Percentiles rank a stretch among this genome's conserved stretches.
These are phyloP conservation scores for Magnolia sinica DNA, from an alignment of 164 flowering plant genomes.

Conservation along the genomic window DNA sequence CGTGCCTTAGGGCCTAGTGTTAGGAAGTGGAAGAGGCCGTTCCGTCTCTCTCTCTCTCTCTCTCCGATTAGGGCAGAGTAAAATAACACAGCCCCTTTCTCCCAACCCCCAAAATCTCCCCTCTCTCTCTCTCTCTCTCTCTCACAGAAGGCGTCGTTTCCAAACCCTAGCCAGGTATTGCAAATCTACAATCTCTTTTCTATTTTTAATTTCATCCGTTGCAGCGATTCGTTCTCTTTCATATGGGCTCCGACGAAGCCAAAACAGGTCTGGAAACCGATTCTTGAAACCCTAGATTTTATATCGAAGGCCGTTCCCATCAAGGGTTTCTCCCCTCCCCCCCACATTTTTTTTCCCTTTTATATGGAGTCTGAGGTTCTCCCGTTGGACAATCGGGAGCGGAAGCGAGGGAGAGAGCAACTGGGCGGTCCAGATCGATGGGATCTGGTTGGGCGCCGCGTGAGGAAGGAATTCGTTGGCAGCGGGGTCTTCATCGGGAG, in stretches of 20 bases:
- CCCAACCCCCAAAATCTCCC: neutral
- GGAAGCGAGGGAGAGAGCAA: conserved; percentile 11
- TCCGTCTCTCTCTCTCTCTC: conserved; percentile 5
- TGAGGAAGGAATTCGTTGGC: conserved; percentile 67
- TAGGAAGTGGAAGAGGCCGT: conserved; percentile 9
- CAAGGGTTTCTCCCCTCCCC: neutral
- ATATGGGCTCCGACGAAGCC: neutral
- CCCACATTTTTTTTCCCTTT: neutral
- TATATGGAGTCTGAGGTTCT: conserved; percentile 6
- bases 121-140: no score
- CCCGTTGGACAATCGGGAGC: neutral
- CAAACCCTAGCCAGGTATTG: neutral
- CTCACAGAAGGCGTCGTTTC: neutral
- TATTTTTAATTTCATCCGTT: neutral
- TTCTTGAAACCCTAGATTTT: neutral
- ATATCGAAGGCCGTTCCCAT: neutral
- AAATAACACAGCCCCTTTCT: neutral
- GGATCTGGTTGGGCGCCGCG: conserved; percentile 60
- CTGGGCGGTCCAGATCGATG: conserved; percentile 20
- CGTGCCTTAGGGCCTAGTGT: neutral
- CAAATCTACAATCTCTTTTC: neutral
- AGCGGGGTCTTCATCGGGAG: conserved; percentile 69
- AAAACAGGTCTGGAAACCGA: neutral
- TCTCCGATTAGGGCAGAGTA: conserved; percentile 2
- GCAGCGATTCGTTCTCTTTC: neutral